Conservation (phyloP, 345 rosid genomes). For the Populus deltoides region DNA sequence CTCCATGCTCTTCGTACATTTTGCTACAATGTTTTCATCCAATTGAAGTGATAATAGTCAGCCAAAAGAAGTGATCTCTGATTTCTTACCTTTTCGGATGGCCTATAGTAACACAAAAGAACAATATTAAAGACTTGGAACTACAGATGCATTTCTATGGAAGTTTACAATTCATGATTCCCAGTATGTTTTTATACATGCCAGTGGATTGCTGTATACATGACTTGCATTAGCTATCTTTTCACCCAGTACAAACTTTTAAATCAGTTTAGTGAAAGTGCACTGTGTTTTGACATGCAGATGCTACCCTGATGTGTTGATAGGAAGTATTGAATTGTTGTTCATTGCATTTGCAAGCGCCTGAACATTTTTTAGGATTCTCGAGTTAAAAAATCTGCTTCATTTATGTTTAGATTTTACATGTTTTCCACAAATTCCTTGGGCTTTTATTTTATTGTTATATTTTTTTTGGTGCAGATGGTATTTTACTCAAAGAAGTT, state of each 20-base stretch:
- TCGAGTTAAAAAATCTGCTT: neutral
- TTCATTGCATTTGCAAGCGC: neutral
- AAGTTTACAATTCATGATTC: neutral
- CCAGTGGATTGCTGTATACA: neutral
- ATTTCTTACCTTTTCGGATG: neutral
- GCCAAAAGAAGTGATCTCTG: neutral
- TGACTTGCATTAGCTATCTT: neutral
- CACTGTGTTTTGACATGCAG: neutral
- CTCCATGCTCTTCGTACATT: neutral
- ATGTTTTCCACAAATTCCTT: neutral
- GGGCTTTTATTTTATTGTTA: neutral
- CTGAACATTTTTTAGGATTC: neutral
- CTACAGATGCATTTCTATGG: neutral
- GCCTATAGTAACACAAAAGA: neutral
- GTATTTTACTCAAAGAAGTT: constrained; percentile 87
- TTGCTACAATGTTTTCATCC: neutral
- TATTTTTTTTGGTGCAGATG: constrained; percentile 46
- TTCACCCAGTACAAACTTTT: neutral
- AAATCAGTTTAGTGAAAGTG: neutral
- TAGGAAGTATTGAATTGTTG: neutral
- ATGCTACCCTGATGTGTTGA: neutral
- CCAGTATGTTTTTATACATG: neutral
- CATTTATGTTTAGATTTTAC: neutral
- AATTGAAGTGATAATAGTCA: neutral
- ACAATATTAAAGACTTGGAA: neutral